phyloP scores from a whole-genome alignment of 306 rosid species.

The Quercus variabilis region DNA sequence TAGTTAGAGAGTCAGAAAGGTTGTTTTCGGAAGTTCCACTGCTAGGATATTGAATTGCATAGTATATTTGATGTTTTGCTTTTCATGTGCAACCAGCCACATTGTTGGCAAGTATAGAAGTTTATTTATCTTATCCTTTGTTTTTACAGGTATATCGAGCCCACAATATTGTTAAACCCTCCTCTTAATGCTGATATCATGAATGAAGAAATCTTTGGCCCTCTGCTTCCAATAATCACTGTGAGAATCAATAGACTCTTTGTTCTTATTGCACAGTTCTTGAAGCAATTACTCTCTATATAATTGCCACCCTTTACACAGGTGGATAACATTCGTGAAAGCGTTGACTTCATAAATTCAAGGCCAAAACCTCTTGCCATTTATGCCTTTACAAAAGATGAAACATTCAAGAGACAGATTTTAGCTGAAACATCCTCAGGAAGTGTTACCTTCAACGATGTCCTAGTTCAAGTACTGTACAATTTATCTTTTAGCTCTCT shows the following conservation, averaged over 20 bases:
- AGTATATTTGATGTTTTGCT: background rate
- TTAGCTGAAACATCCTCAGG: conserved; percentile 84
- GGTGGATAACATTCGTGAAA: conserved; percentile 68
- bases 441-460: conserved; percentile 74
- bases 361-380: conserved; percentile 84
- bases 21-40: background rate
- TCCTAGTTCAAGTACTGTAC: conserved; percentile 64
- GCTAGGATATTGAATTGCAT: background rate
- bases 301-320: conserved; percentile 23
- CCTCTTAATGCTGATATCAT: conserved; percentile 67
- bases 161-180: conserved; percentile 83
- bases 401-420: conserved; percentile 53
- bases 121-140: background rate
- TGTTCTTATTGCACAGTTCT: background rate
- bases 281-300: conserved; percentile 3
- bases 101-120: background rate
- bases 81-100: background rate
- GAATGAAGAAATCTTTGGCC: conserved; percentile 92
- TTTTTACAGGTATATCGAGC: conserved; percentile 71
- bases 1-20: background rate
- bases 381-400: conserved; percentile 76
- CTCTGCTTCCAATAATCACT: conserved; percentile 82
- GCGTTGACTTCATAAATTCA: conserved; percentile 65
- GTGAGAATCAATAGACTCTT: conserved; percentile 40
- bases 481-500: background rate